These are phyloP conservation scores for Fusarium sp. DNA, from an alignment of 2,329 filamentous ascomycete species.

Conservation along the genomic window DNA sequence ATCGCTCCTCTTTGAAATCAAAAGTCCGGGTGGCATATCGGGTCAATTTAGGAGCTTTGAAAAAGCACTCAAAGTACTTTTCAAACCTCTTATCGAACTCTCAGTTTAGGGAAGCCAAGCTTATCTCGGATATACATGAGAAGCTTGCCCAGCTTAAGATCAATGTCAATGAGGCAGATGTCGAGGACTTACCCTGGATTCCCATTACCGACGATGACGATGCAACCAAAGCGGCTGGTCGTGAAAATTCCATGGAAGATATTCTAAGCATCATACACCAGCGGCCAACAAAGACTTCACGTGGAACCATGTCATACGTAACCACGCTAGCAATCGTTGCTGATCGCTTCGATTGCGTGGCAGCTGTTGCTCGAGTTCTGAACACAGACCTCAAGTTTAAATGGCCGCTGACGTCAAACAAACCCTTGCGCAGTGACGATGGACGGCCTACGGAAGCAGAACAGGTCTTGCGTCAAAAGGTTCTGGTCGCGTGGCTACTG, in stretches of 20 bases:
- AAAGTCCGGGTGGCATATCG: constrained; percentile 62
- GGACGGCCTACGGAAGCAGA: constrained; percentile 61
- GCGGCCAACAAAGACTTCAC: constrained; percentile 50
- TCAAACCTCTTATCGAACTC: constrained; percentile 70
- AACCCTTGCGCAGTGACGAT: constrained; percentile 48
- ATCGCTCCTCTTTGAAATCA: constrained; percentile 48
- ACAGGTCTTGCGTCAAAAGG: constrained; percentile 74
- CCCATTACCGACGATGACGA: constrained; percentile 74
- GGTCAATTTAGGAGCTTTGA: constrained; percentile 66
- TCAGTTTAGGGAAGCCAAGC: constrained; percentile 69
- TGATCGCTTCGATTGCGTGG: constrained; percentile 75
- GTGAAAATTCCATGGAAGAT: constrained; percentile 72
- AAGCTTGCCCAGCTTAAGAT: constrained; percentile 58
- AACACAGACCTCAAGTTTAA: constrained; percentile 60
- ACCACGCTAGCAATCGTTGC: constrained; percentile 75
- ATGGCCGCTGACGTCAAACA: constrained; percentile 60
- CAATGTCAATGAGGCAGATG: constrained; percentile 58
- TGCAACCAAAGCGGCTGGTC: constrained; percentile 67
- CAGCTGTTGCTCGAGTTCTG: constrained; percentile 63
- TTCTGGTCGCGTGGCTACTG: constrained; percentile 72
- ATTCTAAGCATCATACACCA: constrained; percentile 74
- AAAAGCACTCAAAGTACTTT: constrained; percentile 74
- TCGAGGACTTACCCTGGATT: constrained; percentile 68
- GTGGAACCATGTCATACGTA: constrained; percentile 67
- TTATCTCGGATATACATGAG: constrained; percentile 61